Evolutionary conservation across 345 rosid species (phyloP).

Genomic region (sweet orange (Citrus sinensis)): DNA sequence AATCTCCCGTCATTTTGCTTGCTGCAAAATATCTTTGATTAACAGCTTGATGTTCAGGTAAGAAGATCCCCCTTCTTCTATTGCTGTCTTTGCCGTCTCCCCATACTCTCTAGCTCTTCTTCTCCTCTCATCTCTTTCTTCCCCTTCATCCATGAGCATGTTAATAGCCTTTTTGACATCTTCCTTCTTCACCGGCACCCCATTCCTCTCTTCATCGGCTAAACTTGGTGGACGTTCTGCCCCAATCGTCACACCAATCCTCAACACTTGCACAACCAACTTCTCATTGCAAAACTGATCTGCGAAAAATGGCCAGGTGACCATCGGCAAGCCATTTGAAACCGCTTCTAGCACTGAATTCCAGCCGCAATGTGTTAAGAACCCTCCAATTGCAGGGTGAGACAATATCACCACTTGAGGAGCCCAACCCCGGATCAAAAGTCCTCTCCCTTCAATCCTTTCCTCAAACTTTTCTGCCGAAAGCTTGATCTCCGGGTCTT

Average conservation of each 20-base stretch:
- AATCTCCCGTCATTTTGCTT: not conserved
- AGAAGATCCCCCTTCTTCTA: not conserved
- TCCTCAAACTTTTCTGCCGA: not conserved
- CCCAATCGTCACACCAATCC: not conserved
- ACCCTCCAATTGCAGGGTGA: not conserved
- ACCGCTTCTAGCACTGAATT: not conserved
- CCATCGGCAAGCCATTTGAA: not conserved
- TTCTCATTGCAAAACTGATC: not conserved
- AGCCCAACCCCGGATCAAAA: not conserved
- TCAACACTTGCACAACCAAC: not conserved
- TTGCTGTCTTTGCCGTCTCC: not conserved
- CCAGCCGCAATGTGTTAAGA: constrained; percentile 2
- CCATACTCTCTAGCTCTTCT: not conserved
- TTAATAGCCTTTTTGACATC: not conserved
- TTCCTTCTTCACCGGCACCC: not conserved
- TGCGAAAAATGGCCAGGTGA: not conserved
- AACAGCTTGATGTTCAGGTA: not conserved
- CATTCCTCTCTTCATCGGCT: not conserved
- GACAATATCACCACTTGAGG: not conserved
- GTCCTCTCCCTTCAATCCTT: not conserved
- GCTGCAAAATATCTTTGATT: not conserved
- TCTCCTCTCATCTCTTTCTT: not conserved
- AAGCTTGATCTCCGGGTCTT: not conserved
- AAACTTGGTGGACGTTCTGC: not conserved
- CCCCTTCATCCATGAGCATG: not conserved